These are phyloP conservation scores for Russula olivacea DNA, from an alignment of 768 basidiomycete genomes.

Conservation along the genomic window DNA sequence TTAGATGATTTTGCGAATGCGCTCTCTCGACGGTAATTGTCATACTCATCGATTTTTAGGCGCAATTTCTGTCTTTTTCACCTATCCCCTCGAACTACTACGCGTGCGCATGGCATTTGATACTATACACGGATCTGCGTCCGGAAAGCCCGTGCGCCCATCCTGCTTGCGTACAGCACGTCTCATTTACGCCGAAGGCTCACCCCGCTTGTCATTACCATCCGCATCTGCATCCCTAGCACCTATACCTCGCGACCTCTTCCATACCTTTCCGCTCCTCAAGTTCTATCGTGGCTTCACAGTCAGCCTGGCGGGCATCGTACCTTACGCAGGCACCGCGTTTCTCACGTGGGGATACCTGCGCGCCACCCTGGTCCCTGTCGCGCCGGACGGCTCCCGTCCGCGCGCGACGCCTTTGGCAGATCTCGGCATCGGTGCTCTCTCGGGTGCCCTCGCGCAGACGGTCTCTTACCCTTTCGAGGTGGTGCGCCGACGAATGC, in stretches of 20 bases:
- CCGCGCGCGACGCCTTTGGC: constrained; percentile 40
- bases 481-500: constrained; percentile 86
- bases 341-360: constrained; percentile 89
- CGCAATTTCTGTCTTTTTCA: constrained; percentile 80
- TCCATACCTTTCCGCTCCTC: constrained; percentile 65
- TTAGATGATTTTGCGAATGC: not conserved
- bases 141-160: constrained; percentile 30
- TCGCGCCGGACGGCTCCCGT: constrained; percentile 30
- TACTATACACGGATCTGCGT: constrained; percentile 37
- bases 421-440: constrained; percentile 78
- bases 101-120: constrained; percentile 94
- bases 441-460: constrained; percentile 81
- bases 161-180: constrained; percentile 51
- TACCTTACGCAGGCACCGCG: constrained; percentile 93
- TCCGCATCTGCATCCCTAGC: constrained; percentile 26
- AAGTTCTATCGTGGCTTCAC: constrained; percentile 97
- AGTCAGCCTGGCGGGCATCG: constrained; percentile 85
- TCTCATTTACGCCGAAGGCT: constrained; percentile 66
- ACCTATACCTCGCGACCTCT: constrained; percentile 29
- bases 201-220: constrained; percentile 23
- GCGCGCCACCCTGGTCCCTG: constrained; percentile 52
- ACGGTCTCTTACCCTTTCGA: constrained; percentile 94
- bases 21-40: not conserved
- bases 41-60: constrained; percentile 35
- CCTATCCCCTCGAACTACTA: constrained; percentile 93